Evolutionary conservation across 805 yeast species (phyloP).

Genomic region (Myxozyma neglecta): DNA sequence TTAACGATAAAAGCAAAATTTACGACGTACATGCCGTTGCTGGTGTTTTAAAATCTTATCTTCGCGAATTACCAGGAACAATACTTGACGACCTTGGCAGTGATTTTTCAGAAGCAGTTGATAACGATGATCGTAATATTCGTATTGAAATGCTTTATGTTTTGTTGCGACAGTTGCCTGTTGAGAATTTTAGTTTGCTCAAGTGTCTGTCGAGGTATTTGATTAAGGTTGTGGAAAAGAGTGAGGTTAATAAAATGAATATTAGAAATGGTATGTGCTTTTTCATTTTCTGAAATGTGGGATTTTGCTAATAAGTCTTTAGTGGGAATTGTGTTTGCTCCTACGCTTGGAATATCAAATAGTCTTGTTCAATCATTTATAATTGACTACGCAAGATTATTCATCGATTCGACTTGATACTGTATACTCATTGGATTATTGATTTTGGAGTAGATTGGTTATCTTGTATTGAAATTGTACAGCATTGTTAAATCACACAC

Average conservation of each 20-base stretch:
- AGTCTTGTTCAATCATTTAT: conserved; percentile 60
- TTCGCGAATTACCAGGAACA: conserved; percentile 71
- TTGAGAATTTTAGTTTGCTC: conserved; percentile 58
- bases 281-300: background rate
- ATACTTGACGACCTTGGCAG: conserved; percentile 58
- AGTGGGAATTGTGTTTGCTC: conserved; percentile 75
- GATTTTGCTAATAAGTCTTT: background rate
- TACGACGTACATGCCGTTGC: conserved; percentile 82
- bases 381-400: conserved; percentile 61
- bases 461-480: background rate
- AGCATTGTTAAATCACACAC: background rate
- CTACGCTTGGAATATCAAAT: conserved; percentile 69
- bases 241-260: conserved; percentile 76
- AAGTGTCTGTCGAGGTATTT: conserved; percentile 67
- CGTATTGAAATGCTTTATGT: conserved; percentile 38
- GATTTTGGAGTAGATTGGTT: background rate
- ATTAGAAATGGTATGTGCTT: conserved; percentile 52
- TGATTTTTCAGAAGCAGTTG: conserved; percentile 44
- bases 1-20: conserved; percentile 31
- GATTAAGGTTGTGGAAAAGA: conserved; percentile 60
- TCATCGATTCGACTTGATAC: conserved; percentile 43
- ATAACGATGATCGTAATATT: conserved; percentile 34
- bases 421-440: background rate
- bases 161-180: conserved; percentile 48
- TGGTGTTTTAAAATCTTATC: conserved; percentile 77